Percentiles rank a stretch among this genome's conserved stretches.
Conservation (phyloP, 1,139 yeast species). For the Arxiozyma telluris region DNA sequence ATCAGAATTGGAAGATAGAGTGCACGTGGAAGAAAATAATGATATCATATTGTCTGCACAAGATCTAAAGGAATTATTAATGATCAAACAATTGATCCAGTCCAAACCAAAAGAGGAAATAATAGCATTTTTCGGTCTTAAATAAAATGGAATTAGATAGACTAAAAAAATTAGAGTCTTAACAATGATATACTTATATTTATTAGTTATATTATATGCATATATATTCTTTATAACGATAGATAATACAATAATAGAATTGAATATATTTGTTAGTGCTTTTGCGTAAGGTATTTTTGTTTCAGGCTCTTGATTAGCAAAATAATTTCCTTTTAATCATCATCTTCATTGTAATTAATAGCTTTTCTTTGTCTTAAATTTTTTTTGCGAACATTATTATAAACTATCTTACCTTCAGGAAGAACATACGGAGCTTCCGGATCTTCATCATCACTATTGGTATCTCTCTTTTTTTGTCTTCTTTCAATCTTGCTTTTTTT, state of each 20-base stretch:
- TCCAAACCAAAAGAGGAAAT: slow-evolving; percentile 63
- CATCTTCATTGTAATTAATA: slow-evolving; percentile 37
- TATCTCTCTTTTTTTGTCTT: slow-evolving; percentile 7
- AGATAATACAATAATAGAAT: background rate
- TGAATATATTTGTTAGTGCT: background rate
- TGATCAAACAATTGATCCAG: slow-evolving; percentile 53
- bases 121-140: slow-evolving; percentile 43
- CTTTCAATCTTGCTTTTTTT: background rate
- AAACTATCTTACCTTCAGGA: slow-evolving; percentile 18
- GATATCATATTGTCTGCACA: slow-evolving; percentile 18
- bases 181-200: background rate
- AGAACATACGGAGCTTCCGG: slow-evolving; percentile 3
- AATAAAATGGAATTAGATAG: background rate
- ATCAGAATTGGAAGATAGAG: background rate
- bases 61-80: slow-evolving; percentile 46
- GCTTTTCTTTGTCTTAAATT: slow-evolving; percentile 37
- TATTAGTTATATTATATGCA: background rate
- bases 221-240: slow-evolving; percentile 1
- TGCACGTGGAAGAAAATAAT: slow-evolving; percentile 9
- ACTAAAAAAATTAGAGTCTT: too few relatives aligned
- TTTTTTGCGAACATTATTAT: slow-evolving; percentile 30
- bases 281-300: background rate
- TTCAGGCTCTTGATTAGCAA: background rate
- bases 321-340: slow-evolving; percentile 12
- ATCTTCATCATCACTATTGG: slow-evolving; percentile 6